Base-by-base conservation (phyloP, 164 flowering plant species). In the Liquidambar formosana region DNA sequence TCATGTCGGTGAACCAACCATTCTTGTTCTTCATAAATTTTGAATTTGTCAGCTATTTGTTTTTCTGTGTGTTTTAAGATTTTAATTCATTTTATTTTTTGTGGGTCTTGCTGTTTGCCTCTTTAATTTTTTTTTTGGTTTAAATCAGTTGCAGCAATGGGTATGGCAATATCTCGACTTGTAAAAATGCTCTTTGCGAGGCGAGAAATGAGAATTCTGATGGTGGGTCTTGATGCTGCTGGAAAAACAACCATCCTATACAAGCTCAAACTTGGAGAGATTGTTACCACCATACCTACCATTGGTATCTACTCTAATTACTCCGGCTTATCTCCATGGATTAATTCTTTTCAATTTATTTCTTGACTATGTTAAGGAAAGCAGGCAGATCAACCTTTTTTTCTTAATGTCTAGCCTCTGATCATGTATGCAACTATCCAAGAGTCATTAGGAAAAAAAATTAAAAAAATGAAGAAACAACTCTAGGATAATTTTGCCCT, bases 161-260 rank as follows among this genome's bases (percentile, higher is more conserved):
- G 87, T 46, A 0, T 72, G 76, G 65, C 78, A 16, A 73, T 83
- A 61, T 79, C 84, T 14, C 67, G 82, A 49, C n/a, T 81, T 3
- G 46, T 81, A 66, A 79, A 45, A 53, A 53, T 69, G 75, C 48
- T 81, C 1, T 79, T 83, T 62, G 78, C 81, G 0, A 83, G 71
- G 83, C 75, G 69, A 28, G 84, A 79, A 64, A 80, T 83, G 86
- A 80, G 82, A 57, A 78, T 83, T 64, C 70, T 80, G 64, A 80
- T 83, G 85, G 85, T 82, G 54, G 85, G 85, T 70, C 74, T 82
- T 53, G 80, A 74, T 75, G 80, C 75, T 62, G 71, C 80, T 23
- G 82, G 85, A 19, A 82, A 82, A 70, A 82, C 80, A 1, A 82
- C 83, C 68, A 80, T 82, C 33, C 81, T 82, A 10, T 78, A 80